Evolutionary conservation across 2,329 filamentous ascomycete species (phyloP).

Genomic region (Diplodia mutila): DNA sequence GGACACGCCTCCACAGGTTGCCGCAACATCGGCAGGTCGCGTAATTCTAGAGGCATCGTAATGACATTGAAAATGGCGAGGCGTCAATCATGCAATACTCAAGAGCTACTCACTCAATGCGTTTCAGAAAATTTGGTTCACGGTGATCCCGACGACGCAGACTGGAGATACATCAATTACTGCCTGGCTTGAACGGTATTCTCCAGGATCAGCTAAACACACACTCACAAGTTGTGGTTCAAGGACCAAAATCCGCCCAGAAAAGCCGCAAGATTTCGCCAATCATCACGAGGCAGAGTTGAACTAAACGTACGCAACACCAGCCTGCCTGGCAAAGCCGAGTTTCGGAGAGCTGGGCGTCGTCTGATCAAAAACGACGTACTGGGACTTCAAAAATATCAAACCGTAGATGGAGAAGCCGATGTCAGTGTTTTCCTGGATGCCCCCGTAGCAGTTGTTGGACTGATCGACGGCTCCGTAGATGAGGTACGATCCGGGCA

Average conservation of each 20-base stretch:
- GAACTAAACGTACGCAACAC: constrained; percentile 4
- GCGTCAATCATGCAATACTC: no score
- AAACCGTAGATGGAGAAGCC: constrained; percentile 74
- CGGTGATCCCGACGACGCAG: no score
- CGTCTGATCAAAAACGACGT: constrained; percentile 69
- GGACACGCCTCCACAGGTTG: no score
- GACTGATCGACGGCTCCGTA: constrained; percentile 49
- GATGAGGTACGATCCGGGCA: constrained; percentile 61
- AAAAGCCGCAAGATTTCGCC: background rate
- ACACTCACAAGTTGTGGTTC: background rate
- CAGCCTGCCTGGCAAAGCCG: constrained; percentile 33
- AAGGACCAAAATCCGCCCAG: background rate
- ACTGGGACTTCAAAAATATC: constrained; percentile 76
- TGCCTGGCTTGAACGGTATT: background rate
- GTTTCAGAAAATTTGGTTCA: no score
- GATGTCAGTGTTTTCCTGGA: constrained; percentile 66
- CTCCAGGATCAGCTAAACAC: background rate
- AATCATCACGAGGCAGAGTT: background rate
- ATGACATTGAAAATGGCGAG: no score
- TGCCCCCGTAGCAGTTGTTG: constrained; percentile 70
- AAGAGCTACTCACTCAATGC: no score
- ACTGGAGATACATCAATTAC: no score
- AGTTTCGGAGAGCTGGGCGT: constrained; percentile 43
- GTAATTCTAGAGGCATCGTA: no score
- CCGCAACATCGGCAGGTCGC: no score